These are phyloP conservation scores for Hypoxylon lienhwacheense DNA, from an alignment of 495 filamentous ascomycete species.

Conservation along the genomic window DNA sequence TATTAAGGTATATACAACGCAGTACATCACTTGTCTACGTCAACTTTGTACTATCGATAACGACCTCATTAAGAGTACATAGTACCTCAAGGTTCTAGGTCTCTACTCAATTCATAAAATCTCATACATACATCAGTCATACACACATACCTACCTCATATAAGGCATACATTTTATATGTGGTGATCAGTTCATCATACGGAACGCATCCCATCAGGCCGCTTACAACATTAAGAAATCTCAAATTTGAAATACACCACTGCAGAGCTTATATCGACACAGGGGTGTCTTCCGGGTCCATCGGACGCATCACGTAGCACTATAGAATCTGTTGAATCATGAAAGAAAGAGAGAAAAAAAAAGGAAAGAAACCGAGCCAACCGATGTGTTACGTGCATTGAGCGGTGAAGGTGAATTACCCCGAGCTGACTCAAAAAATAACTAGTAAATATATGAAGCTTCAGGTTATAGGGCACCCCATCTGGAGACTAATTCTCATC, in stretches of 20 bases:
- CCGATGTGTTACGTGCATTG: slow-evolving; percentile 24
- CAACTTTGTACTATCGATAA: too few species aligned
- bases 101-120: too few species aligned
- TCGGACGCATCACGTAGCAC: slow-evolving; percentile 9
- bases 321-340: slow-evolving; percentile 13
- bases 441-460: slow-evolving; percentile 24
- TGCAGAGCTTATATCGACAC: neutral
- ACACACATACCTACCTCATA: too few species aligned
- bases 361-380: slow-evolving; percentile 4
- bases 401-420: slow-evolving; percentile 19
- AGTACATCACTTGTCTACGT: too few species aligned
- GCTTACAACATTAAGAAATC: neutral
- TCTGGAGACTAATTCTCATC: slow-evolving; percentile 13
- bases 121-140: too few species aligned
- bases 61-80: too few species aligned
- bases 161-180: too few species aligned
- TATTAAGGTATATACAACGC: too few species aligned
- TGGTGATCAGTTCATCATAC: too few species aligned
- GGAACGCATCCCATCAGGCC: too few species aligned
- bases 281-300: neutral
- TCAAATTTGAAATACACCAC: neutral
- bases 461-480: slow-evolving; percentile 8
- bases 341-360: too few species aligned
- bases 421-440: slow-evolving; percentile 13
- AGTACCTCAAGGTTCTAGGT: too few species aligned